Percentiles rank a stretch among this genome's conserved stretches.
Evolutionary conservation across 192 early-diverging fungal species (phyloP).

Genomic region (Radiomyces spectabilis): DNA sequence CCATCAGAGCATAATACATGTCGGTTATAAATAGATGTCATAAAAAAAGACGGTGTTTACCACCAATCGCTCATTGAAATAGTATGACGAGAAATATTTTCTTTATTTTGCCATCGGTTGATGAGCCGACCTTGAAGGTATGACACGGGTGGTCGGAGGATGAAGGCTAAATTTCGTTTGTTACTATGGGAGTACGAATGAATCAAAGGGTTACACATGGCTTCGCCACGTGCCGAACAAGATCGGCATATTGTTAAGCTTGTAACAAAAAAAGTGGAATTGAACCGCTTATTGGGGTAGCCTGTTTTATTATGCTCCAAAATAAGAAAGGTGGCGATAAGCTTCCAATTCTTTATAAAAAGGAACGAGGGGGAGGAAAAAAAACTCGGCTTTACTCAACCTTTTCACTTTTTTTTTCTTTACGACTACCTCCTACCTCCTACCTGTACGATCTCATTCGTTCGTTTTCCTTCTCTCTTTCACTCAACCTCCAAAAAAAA

Average conservation of each 20-base stretch:
- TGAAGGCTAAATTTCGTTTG: too few relatives aligned
- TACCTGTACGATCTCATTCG: background rate
- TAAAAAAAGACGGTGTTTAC: too few relatives aligned
- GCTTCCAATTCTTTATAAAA: background rate
- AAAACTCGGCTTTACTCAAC: background rate
- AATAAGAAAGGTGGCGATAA: background rate
- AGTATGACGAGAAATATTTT: too few relatives aligned
- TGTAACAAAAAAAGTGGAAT: constrained; percentile 1
- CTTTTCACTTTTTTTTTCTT: background rate
- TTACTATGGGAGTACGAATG: constrained; percentile 6
- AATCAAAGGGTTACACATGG: background rate
- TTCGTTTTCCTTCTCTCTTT: background rate
- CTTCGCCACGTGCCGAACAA: constrained; percentile 7
- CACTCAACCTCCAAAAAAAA: background rate
- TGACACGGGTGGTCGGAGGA: too few relatives aligned
- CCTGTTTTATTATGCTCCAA: background rate
- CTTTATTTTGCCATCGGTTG: too few relatives aligned
- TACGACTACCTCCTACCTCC: background rate
- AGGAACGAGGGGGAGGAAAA: background rate
- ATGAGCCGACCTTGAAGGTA: too few relatives aligned
- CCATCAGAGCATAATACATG: too few relatives aligned
- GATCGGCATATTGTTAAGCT: constrained; percentile 4
- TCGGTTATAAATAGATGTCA: too few relatives aligned
- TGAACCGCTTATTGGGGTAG: too few relatives aligned
- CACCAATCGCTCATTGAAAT: too few relatives aligned